Evolutionary conservation across 305 asterid species (phyloP).

Genomic region (Fraxinus floribunda): DNA sequence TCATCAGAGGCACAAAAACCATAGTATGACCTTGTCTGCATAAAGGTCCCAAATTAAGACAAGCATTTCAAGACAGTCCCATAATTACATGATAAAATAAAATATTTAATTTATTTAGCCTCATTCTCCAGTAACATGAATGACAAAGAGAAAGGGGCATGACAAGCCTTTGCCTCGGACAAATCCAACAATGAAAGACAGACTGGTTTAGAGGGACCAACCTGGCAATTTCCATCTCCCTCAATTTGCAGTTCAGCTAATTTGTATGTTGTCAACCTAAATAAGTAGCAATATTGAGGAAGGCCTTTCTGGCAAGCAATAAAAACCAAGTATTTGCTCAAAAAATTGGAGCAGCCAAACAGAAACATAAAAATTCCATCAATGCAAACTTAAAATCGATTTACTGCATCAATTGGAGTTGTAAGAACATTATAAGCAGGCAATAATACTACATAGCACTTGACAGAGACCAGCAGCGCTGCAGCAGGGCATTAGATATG

Average conservation of each 20-base stretch:
- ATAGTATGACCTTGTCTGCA: background rate
- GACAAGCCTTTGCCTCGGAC: background rate
- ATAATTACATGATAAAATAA: background rate
- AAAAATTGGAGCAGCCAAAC: constrained; percentile 38
- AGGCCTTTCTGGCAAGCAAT: background rate
- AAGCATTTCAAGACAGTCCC: background rate
- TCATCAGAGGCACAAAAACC: background rate
- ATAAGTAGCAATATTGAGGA: background rate
- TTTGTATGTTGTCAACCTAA: constrained; percentile 57
- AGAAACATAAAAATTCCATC: background rate
- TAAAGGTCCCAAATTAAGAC: background rate
- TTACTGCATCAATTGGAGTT: background rate
- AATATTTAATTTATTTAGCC: background rate
- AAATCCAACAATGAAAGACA: background rate
- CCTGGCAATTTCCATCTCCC: constrained; percentile 99
- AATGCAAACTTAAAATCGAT: background rate
- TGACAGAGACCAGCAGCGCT: background rate
- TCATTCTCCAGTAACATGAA: background rate
- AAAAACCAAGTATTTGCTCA: background rate
- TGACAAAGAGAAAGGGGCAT: background rate
- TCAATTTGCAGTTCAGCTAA: constrained; percentile 82
- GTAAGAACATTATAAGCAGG: background rate
- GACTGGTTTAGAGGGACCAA: constrained; percentile 33
- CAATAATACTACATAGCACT: background rate
- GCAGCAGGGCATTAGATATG: background rate